phyloP scores from a whole-genome alignment of 2,329 filamentous ascomycete genomes.

The Colletotrichum sp. region DNA sequence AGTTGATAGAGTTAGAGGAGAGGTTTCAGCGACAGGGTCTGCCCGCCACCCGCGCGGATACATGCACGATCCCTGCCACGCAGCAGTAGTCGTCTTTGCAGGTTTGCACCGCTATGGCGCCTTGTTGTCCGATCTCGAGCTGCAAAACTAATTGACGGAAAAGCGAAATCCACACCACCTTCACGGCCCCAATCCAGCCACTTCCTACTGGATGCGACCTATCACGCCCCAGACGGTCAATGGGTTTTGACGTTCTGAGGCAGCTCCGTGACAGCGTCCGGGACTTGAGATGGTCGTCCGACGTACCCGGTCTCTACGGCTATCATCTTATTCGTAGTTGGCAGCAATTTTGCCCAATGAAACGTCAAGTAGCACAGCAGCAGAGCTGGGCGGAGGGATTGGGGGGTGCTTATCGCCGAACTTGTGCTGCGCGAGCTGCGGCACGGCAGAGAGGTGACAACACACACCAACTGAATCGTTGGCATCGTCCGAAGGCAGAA shows the following conservation, averaged over 20 bases:
- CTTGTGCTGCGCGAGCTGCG: neutral
- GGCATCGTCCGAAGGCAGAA: neutral
- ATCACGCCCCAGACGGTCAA: neutral
- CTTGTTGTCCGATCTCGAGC: neutral
- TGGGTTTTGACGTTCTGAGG: slow-evolving; percentile 16
- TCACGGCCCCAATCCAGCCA: neutral
- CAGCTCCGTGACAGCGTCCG: slow-evolving; percentile 9
- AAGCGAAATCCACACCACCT: neutral
- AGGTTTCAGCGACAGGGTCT: slow-evolving; percentile 19
- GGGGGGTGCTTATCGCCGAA: neutral
- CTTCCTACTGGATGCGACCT: neutral
- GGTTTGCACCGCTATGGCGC: neutral
- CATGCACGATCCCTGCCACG: neutral
- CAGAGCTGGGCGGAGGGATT: neutral
- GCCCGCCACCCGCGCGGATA: neutral
- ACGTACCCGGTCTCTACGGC: neutral
- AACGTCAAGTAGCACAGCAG: neutral
- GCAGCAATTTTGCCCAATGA: neutral
- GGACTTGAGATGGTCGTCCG: slow-evolving; percentile 15
- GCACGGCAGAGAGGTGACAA: neutral
- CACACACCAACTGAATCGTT: neutral
- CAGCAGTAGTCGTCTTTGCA: neutral
- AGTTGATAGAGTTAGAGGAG: slow-evolving; percentile 21
- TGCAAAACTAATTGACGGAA: neutral
- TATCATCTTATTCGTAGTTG: neutral